Percentiles rank a stretch among this genome's conserved stretches.
Conservation (phyloP, 352 stramenopile genomes). For the Pilasporangium apinafurcum region DNA sequence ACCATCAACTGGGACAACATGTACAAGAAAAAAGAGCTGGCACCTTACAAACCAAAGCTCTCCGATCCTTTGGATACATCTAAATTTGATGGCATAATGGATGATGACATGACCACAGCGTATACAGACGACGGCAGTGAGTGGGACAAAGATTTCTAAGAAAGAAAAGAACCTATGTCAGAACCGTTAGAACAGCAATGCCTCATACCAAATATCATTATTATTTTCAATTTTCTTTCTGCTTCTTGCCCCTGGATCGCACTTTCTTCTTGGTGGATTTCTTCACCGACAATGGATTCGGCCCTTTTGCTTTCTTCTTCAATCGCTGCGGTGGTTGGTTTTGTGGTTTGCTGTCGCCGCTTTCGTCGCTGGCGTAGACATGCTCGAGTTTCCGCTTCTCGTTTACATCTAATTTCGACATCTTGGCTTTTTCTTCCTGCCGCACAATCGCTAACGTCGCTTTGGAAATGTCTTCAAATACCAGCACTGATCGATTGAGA, state of each 20-base stretch:
- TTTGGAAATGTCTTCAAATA: slow-evolving; percentile 81
- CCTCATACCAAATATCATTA: no score
- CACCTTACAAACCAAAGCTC: slow-evolving; percentile 88
- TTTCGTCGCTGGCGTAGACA: slow-evolving; percentile 27
- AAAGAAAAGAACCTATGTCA: no score
- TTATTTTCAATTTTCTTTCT: no score
- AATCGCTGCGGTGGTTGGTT: slow-evolving; percentile 18
- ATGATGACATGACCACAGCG: slow-evolving; percentile 38
- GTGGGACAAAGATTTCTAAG: slow-evolving; percentile 84
- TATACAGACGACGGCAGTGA: slow-evolving; percentile 59
- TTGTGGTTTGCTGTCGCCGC: slow-evolving; percentile 8
- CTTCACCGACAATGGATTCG: slow-evolving; percentile 76
- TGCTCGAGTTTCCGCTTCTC: slow-evolving; percentile 75
- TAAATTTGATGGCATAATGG: slow-evolving; percentile 90
- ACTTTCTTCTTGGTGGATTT: slow-evolving; percentile 77
- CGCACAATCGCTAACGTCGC: slow-evolving; percentile 77
- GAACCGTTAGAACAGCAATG: no score
- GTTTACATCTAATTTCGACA: slow-evolving; percentile 57
- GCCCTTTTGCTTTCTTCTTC: slow-evolving; percentile 55
- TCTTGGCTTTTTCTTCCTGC: slow-evolving; percentile 68
- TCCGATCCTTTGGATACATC: slow-evolving; percentile 86
- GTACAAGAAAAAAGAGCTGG: slow-evolving; percentile 80
- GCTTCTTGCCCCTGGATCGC: no score
- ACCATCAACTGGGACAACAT: slow-evolving; percentile 88
- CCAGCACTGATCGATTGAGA: slow-evolving; percentile 80